Evolutionary conservation across 352 stramenopile genomes (phyloP).

Genomic region (Globisporangium nunn): DNA sequence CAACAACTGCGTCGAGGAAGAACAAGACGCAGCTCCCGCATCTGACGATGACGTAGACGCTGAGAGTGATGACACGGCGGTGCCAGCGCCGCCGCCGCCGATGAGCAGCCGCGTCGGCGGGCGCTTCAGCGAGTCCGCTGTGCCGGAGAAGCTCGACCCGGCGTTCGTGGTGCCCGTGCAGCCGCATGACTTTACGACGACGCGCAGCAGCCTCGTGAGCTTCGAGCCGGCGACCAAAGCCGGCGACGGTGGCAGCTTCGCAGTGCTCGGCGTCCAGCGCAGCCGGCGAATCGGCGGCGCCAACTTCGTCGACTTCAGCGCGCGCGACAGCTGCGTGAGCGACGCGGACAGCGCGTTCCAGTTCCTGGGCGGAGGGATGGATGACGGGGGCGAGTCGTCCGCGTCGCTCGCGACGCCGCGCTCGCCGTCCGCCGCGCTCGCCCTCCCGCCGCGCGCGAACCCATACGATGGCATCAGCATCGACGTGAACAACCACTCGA

Average conservation of each 20-base stretch:
- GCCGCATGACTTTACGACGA: conserved; percentile 20
- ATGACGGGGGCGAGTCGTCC: conserved; percentile 22
- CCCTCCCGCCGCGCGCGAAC: conserved; percentile 18
- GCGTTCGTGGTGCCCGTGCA: conserved; percentile 31
- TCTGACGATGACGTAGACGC: too few relatives aligned
- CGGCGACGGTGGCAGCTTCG: conserved; percentile 7
- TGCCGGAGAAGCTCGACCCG: conserved; percentile 25
- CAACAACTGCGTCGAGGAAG: not conserved
- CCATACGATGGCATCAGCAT: conserved; percentile 61
- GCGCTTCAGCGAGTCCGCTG: conserved; percentile 15
- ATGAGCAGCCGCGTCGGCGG: not conserved
- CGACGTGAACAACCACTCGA: conserved; percentile 45
- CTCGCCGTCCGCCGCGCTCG: not conserved
- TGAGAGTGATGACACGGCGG: not conserved
- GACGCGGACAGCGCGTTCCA: conserved; percentile 45
- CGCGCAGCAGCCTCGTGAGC: conserved; percentile 51
- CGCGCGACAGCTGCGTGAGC: conserved; percentile 26
- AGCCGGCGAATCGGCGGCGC: conserved; percentile 9
- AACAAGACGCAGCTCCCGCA: not conserved
- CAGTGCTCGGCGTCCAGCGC: too few relatives aligned
- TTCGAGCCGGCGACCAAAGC: conserved; percentile 30
- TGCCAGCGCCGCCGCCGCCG: not conserved
- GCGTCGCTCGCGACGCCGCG: conserved; percentile 23
- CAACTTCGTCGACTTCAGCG: conserved; percentile 15
- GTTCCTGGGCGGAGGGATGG: conserved; percentile 26